phyloP scores from a whole-genome alignment of 768 basidiomycete species.

The Leccinum arenicola region DNA sequence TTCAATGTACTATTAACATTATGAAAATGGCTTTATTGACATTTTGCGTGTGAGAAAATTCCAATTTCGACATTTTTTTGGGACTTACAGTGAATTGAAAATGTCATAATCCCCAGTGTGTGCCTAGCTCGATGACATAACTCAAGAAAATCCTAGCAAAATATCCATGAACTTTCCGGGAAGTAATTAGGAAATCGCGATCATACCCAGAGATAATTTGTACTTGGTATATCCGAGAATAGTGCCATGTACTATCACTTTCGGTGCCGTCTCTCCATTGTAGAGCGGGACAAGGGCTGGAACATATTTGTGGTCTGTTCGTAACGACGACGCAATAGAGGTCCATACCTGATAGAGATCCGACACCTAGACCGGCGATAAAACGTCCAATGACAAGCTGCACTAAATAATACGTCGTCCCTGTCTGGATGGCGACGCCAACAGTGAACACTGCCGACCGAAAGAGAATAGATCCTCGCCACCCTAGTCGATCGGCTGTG shows the following conservation, averaged over 20 bases:
- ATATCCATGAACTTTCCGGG: neutral
- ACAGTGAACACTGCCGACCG: constrained; percentile 74
- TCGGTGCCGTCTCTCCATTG: constrained; percentile 77
- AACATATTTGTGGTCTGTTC: neutral
- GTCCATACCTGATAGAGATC: constrained; percentile 61
- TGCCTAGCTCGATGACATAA: constrained; percentile 67
- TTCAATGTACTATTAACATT: no score
- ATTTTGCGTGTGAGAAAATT: no score
- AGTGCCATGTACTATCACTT: constrained; percentile 68
- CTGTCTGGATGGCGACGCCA: constrained; percentile 70
- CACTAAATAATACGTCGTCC: constrained; percentile 51
- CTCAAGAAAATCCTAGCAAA: constrained; percentile 59
- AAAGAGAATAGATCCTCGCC: constrained; percentile 70
- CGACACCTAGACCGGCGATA: constrained; percentile 75
- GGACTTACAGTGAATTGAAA: no score
- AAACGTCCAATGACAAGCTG: constrained; percentile 73
- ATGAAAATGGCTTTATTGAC: no score
- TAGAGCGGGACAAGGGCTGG: constrained; percentile 63
- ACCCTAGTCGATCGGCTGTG: constrained; percentile 70
- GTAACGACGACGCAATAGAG: neutral
- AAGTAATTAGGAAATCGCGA: neutral
- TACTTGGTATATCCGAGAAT: constrained; percentile 70
- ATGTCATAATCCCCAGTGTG: no score
- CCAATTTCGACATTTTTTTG: no score
- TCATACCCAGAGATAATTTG: constrained; percentile 70